phyloP scores from a whole-genome alignment of 495 filamentous ascomycete species.

The Rusavskia elegans region DNA sequence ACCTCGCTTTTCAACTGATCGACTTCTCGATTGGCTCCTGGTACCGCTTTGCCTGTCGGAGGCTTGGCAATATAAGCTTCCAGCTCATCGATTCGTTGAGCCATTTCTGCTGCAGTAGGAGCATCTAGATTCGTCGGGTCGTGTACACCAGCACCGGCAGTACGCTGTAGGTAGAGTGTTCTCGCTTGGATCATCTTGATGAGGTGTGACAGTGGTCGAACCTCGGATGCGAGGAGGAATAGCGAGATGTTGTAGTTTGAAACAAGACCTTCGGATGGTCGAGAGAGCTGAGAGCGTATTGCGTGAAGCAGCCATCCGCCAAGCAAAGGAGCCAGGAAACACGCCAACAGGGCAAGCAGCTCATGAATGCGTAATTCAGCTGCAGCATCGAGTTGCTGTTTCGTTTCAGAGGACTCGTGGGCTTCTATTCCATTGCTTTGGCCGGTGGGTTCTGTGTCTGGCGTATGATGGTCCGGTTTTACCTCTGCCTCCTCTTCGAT shows the following conservation, averaged over 20 bases:
- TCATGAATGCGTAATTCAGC: slow-evolving; percentile 60
- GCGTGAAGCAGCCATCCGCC: slow-evolving; percentile 67
- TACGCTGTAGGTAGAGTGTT: slow-evolving; percentile 68
- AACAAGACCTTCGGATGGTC: slow-evolving; percentile 71
- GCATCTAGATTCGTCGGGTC: slow-evolving; percentile 21
- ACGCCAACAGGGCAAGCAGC: slow-evolving; percentile 52
- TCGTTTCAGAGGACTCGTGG: background rate
- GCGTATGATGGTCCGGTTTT: slow-evolving; percentile 12
- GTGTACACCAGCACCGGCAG: slow-evolving; percentile 40
- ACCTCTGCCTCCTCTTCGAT: slow-evolving; percentile 32
- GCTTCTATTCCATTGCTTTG: no score
- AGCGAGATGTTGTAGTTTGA: slow-evolving; percentile 91
- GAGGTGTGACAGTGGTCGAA: slow-evolving; percentile 65
- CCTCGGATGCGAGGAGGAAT: slow-evolving; percentile 75
- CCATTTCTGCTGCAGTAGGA: slow-evolving; percentile 38
- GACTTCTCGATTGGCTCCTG: slow-evolving; percentile 19
- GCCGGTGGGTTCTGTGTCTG: no score
- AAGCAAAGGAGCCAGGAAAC: slow-evolving; percentile 63
- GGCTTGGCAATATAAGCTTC: slow-evolving; percentile 39
- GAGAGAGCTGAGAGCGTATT: slow-evolving; percentile 58
- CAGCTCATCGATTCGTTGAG: slow-evolving; percentile 49
- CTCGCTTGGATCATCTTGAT: slow-evolving; percentile 64
- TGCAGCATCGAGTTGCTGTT: slow-evolving; percentile 5
- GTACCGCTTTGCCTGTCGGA: slow-evolving; percentile 4
- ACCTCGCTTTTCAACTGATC: slow-evolving; percentile 42